phyloP scores from a whole-genome alignment of 352 stramenopile genomes.

The Phytophthora tubulina region DNA sequence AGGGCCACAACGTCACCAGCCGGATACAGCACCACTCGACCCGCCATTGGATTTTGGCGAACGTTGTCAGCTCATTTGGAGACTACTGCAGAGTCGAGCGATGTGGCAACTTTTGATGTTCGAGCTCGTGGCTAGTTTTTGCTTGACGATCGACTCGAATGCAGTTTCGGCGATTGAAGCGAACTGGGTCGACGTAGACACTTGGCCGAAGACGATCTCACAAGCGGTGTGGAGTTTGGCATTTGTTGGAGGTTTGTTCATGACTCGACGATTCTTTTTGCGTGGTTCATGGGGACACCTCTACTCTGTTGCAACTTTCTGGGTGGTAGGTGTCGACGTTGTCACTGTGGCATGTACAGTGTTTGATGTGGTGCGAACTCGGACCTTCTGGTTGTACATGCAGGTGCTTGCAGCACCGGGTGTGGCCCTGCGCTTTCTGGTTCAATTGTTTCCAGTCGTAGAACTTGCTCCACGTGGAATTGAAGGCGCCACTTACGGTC shows the following conservation, averaged over 20 bases:
- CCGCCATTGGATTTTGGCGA: constrained; percentile 28
- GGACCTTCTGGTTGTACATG: constrained; percentile 71
- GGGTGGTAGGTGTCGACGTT: constrained; percentile 65
- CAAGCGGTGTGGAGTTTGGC: constrained; percentile 59
- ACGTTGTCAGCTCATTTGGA: constrained; percentile 66
- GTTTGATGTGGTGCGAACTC: constrained; percentile 58
- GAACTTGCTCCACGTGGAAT: constrained; percentile 65
- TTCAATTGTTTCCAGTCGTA: constrained; percentile 65
- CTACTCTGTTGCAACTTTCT: constrained; percentile 62
- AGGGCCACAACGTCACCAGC: background rate
- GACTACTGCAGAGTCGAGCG: constrained; percentile 65
- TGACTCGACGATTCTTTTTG: constrained; percentile 67
- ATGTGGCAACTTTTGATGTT: constrained; percentile 87
- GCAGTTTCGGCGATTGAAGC: constrained; percentile 59
- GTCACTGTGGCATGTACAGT: constrained; percentile 57
- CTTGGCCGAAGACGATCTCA: constrained; percentile 60
- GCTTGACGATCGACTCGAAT: constrained; percentile 57
- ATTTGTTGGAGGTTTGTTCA: constrained; percentile 68
- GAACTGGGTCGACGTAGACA: constrained; percentile 64
- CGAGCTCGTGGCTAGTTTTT: constrained; percentile 68
- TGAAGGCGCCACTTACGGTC: constrained; percentile 68
- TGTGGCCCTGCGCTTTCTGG: constrained; percentile 55
- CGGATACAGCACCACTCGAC: constrained; percentile 11
- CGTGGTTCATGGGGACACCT: constrained; percentile 60
- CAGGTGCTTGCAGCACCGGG: constrained; percentile 54